Evolutionary conservation across 148 eudicot genomes (phyloP), one percentile per base, ranked within the genome.

Genomic region (Camellia lanceoleosa): DNA sequence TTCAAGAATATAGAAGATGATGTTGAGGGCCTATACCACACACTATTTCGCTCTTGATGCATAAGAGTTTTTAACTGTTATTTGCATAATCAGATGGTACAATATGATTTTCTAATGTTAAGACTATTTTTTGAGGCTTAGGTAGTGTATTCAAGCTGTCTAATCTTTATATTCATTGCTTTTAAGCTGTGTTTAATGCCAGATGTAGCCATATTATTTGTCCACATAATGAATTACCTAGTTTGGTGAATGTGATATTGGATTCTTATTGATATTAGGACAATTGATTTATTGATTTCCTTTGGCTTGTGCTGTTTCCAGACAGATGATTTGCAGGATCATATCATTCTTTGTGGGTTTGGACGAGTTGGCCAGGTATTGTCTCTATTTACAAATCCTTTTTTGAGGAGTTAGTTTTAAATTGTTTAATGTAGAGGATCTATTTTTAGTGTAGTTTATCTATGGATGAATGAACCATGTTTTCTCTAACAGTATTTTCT

Each of bases 271-370:
- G 30, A 11, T 70, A 18, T 60, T 7, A 38, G 47, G 16, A 8
- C 42, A 30, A 30, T 58, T 41, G 47, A 20, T 15, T 68, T 81
- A 18, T 46, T 81, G 49, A 65, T 66, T 71, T 54, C 44, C 82
- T 62, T 73, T 77, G 72, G 10, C 30, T 68, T 73, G 75, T 63
- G 67, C 64, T 78, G 23, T 83, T 82, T 87, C 55, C 89, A 94
- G 98, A 94, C 98, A 56, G 98, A 94, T 89, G 98, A 94, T 83
- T 89, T 94, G 87, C 98, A 92, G 87, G 97, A 84, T 88, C 98
- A 94, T 87, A 94, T 94, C 52, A 94, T 94, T 68, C 87, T 94
- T 44, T 94, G 98, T 70, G 98, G 98, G 76, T 94, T 94, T 87
- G 98, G 98, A 87, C 98, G 98, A 78, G 97, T 92, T 64, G 98